Evolutionary conservation across 2,329 filamentous ascomycete species (phyloP), one percentile per base, ranked within the genome.

Genomic region (Falciphora oryzae): DNA sequence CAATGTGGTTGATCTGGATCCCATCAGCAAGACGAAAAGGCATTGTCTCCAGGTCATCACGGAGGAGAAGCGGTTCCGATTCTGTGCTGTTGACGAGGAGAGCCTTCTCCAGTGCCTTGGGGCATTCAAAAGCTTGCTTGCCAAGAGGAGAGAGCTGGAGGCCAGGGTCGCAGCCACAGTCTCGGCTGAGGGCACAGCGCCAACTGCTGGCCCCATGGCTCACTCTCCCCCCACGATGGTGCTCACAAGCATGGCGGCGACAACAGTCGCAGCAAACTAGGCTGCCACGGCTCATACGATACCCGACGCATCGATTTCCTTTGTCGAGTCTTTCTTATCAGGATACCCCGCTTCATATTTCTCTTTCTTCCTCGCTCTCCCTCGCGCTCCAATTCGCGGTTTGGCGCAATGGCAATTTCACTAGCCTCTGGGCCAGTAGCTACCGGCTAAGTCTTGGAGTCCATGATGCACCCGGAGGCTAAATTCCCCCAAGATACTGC

Each of bases 41-140:
- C 88, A 91, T 73, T 98, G 95, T 75, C 83, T 98, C 74, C 94
- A 98, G 76, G 85, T 98, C 71, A 97, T 99, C 72, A 91, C 90
- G 50, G 94, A 97, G 71, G 94, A 98, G 73, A 95, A 92, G 77
- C 90, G 85, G 64, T 91, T 89, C 70, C 85, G 89, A 35, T 90
- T 95, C 68, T 91, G 89, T 72, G 87, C 93, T 0, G 81, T 85
- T 27, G 88, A 92, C 71, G 95, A 99, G 75, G 92, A 97, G 71
- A 82, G 84, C 1, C 79, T 98, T 65, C 88, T 93, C 56, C 89
- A 89, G 68, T 96, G 92, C 79, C 82, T 99, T 1, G 95, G 94
- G 2, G 91, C 93, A 0, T 88, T 97, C 78, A 98, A 98, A 79
- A 97, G 93, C 73, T 78, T 94, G 65, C 78, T 95, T 57, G 85